Evolutionary conservation across 371 early-diverging fungal genomes (phyloP), one percentile per base, ranked within the genome.

Genomic region (Parasitella parasitica): DNA sequence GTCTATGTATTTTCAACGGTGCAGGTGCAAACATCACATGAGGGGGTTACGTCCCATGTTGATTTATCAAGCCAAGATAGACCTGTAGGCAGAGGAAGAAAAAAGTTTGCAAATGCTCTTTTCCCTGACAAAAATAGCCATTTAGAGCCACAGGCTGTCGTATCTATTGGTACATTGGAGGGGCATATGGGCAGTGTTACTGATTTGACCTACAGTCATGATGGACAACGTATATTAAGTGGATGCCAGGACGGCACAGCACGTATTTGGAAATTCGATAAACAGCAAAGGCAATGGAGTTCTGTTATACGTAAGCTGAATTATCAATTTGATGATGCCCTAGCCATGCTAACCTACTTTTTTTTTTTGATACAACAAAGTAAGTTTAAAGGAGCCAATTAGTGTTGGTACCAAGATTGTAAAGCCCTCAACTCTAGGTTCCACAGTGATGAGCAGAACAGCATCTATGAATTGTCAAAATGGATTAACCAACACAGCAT

Each of bases 151-250:
- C 73, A 80, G 6, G 82, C 90, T 6, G 80, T 83, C 0, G 62
- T 76, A 18, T 78, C 86, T 4, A 81, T 90, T 46, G 86, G 85
- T 16, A 80, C 85, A 6, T 67, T 91, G n/a, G 89, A 88, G 4
- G 93, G 90, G 0, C 94, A 93, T 66, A 77, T 74, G 48, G 88
- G 84, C 4, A 83, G 82, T 63, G 87, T 94, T n/a, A 89, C 87
- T 0, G 91, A 91, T 72, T 65, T 94, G 36, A 82, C 82, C n/a
- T 94, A 88, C 63, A 87, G 88, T 63, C 82, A 86, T 69, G 75
- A 77, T 32, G 94, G 93, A 18, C 81, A 87, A 28, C 83, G 84
- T 62, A 71, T 95, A 0, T 64, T 91, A 20, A 87, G 93, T 28
- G 94, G 91, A 13, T 77, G 71, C 27, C 73, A 72, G 36, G 84